Percentiles rank a stretch among this genome's conserved stretches.
phyloP scores from a whole-genome alignment of 768 basidiomycete species.

The Pulveroboletus sp. region DNA sequence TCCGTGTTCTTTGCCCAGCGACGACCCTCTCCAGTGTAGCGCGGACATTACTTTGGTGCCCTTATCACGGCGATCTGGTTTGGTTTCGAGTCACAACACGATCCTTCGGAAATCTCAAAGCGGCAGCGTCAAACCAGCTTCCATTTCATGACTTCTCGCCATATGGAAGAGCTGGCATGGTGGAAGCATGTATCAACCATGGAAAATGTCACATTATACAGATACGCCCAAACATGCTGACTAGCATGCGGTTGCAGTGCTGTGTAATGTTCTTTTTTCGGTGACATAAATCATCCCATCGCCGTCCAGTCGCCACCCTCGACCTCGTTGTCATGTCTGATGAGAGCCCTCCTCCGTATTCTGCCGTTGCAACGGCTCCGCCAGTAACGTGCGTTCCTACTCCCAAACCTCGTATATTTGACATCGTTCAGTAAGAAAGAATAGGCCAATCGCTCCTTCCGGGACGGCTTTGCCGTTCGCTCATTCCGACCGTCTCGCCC shows the following conservation, averaged over 20 bases:
- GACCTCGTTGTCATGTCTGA: slow-evolving; percentile 2
- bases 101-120: slow-evolving; percentile 3
- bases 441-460: background rate
- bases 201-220: slow-evolving; percentile 3
- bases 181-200: background rate
- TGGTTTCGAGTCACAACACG: background rate
- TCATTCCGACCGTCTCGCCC: slow-evolving; percentile 3
- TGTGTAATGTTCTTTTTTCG: background rate
- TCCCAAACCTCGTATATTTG: background rate
- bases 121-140: background rate
- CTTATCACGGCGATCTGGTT: background rate
- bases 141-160: background rate
- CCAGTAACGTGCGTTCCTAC: slow-evolving; percentile 1
- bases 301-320: background rate
- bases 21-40: background rate
- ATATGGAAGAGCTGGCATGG: background rate
- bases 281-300: background rate
- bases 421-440: background rate
- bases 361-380: background rate
- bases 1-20: background rate
- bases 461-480: slow-evolving; percentile 5
- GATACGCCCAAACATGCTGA: slow-evolving; percentile 1
- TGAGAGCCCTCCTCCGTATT: slow-evolving; percentile 19
- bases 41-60: background rate
- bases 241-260: slow-evolving; percentile 2